Evolutionary conservation across 805 yeast genomes (phyloP).

Genomic region (Torulaspora delbrueckii): DNA sequence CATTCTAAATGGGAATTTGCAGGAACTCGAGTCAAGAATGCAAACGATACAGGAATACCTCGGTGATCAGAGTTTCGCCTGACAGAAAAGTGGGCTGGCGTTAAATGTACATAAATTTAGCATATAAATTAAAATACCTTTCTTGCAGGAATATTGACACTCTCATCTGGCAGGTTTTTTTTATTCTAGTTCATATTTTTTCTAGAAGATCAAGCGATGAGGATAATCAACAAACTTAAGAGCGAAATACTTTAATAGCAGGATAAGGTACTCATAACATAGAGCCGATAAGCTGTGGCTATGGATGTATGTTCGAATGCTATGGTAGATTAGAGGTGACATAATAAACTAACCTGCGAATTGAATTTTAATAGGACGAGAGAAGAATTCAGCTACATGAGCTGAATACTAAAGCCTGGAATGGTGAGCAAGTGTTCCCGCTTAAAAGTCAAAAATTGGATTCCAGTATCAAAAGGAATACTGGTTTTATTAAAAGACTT

Average conservation of each 20-base stretch:
- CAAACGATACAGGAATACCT: conserved; percentile 43
- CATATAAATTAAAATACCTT: no score
- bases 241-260: neutral
- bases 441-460: conserved; percentile 44
- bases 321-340: neutral
- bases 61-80: conserved; percentile 49
- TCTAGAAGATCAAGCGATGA: neutral
- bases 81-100: neutral
- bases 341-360: conserved; percentile 6
- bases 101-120: no score
- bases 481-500: conserved; percentile 70
- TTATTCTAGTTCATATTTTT: neutral
- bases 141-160: no score
- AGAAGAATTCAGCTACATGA: conserved; percentile 33
- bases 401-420: conserved; percentile 50
- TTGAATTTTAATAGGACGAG: conserved; percentile 15
- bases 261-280: no score
- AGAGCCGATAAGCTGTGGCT: neutral
- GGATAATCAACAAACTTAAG: neutral
- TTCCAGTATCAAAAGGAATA: conserved; percentile 74
- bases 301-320: conserved; percentile 14
- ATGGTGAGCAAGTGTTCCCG: conserved; percentile 40
- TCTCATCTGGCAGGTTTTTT: no score
- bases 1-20: conserved; percentile 52
- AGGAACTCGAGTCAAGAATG: conserved; percentile 52